Evolutionary conservation across 495 filamentous ascomycete genomes (phyloP).

Genomic region (Penicillium goetzii): DNA sequence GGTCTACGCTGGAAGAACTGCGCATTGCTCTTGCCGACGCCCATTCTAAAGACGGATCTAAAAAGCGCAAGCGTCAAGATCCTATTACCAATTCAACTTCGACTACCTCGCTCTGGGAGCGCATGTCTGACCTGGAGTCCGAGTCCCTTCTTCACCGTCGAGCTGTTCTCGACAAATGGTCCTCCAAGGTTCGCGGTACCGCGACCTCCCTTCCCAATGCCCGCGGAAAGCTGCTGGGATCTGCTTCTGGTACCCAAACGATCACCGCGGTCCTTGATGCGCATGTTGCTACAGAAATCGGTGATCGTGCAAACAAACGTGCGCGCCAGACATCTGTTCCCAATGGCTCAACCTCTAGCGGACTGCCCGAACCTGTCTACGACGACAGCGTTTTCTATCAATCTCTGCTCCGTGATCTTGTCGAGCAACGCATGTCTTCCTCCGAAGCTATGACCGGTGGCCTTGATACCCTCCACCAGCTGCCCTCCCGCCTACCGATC

Average conservation of each 20-base stretch:
- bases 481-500: slow-evolving; percentile 39
- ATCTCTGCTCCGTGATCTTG: slow-evolving; percentile 84
- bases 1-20: slow-evolving; percentile 79
- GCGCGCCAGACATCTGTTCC: slow-evolving; percentile 26
- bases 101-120: slow-evolving; percentile 67
- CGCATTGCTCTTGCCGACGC: slow-evolving; percentile 62
- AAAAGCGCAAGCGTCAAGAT: slow-evolving; percentile 62
- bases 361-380: slow-evolving; percentile 59
- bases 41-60: slow-evolving; percentile 48
- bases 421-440: slow-evolving; percentile 74
- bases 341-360: slow-evolving; percentile 13
- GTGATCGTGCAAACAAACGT: slow-evolving; percentile 68
- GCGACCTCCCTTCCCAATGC: slow-evolving; percentile 41
- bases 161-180: slow-evolving; percentile 53
- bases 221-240: slow-evolving; percentile 50
- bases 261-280: slow-evolving; percentile 74
- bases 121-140: slow-evolving; percentile 69
- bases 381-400: slow-evolving; percentile 96
- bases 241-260: slow-evolving; percentile 53
- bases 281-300: slow-evolving; percentile 66
- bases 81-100: slow-evolving; percentile 54
- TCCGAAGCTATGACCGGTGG: slow-evolving; percentile 51
- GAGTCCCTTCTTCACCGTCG: slow-evolving; percentile 48
- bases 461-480: slow-evolving; percentile 45
- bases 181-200: slow-evolving; percentile 54